Base-by-base conservation (phyloP, 148 eudicot species). In the Nepenthes mirabilis region DNA sequence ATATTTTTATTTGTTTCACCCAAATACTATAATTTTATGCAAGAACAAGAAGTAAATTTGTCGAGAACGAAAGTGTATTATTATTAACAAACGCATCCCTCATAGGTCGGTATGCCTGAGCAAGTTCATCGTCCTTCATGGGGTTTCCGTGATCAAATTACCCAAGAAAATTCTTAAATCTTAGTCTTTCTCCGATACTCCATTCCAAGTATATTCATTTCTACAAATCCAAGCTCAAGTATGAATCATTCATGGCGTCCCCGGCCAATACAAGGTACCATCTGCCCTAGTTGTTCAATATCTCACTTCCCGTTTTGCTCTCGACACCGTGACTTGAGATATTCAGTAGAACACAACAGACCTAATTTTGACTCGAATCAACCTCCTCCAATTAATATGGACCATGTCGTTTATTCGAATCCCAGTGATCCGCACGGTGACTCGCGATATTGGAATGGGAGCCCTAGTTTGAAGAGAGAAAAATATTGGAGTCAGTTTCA, bases 241-340 rank as follows among this genome's bases (percentile, higher is more conserved):
- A 88, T 85, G 96, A 85, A 84, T 60, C 78, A 81, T 76, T 57
- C 82, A 75, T 87, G 91, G 91, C 88, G 74, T 37, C 80, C 81
- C 6, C 73, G 62, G 34, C 77, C 77, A 50, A 67, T 68, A 14
- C 76, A 71, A 67, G 85, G 80, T 68, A 81, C 74, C 57, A 60
- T 70, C 67, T 85, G 87, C 58, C 94, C 91, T 1, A 58, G 61
- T 56, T 87, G 95, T 68, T 75, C 85, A 43, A 57, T 66, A 56
- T 74, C 82, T 23, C 95, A 87, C 81, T 91, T 84, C 73, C 95
- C 97, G 6, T 83, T 87, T 60, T 83, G 86, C 59, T 72, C 84
- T 61, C 77, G 83, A 14, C 60, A 47, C 36, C 76, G 68, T 23
- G 77, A 76, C 76, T 74, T 82, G 68, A 67, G 70, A 47, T 67